Percentiles rank a stretch among this genome's conserved stretches.
Evolutionary conservation across 2,329 filamentous ascomycete species (phyloP).

Genomic region (Furcasterigmium furcatum): DNA sequence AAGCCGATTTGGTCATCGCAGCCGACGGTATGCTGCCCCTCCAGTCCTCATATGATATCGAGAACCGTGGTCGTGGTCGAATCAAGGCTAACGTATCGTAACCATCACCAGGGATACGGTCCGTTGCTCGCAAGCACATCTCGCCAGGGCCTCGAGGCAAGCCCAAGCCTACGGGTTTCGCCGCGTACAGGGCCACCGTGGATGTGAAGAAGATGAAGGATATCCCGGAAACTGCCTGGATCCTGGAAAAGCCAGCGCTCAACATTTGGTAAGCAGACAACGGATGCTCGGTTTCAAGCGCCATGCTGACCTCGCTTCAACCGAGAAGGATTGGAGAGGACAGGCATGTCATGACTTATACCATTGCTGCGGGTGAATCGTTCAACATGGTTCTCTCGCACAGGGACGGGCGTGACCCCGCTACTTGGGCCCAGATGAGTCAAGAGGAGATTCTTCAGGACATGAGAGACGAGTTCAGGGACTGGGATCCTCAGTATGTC

Average conservation of each 20-base stretch:
- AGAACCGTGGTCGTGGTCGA: too few species aligned
- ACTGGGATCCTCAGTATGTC: constrained; percentile 27
- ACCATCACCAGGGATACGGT: constrained; percentile 21
- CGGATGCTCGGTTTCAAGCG: not conserved
- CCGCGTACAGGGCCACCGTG: constrained; percentile 37
- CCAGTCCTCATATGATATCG: not conserved
- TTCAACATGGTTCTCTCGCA: constrained; percentile 46
- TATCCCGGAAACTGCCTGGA: constrained; percentile 30
- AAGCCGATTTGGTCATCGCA: constrained; percentile 28
- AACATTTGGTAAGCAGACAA: constrained; percentile 30
- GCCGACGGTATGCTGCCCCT: constrained; percentile 25
- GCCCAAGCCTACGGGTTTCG: constrained; percentile 28
- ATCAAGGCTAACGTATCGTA: not conserved
- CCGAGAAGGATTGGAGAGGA: constrained; percentile 31
- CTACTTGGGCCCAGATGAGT: constrained; percentile 18
- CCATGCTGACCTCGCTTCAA: not conserved
- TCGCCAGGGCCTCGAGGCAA: constrained; percentile 7
- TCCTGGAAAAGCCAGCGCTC: constrained; percentile 31
- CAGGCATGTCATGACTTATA: constrained; percentile 42
- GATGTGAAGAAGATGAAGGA: constrained; percentile 29
- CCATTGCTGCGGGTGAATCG: constrained; percentile 33
- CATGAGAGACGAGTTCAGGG: constrained; percentile 26
- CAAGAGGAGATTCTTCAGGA: constrained; percentile 21
- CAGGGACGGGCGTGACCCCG: constrained; percentile 28
- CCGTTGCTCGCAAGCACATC: constrained; percentile 17